These are phyloP conservation scores for Phoma herbarum DNA, from an alignment of 2,329 filamentous ascomycete species.

Conservation along the genomic window DNA sequence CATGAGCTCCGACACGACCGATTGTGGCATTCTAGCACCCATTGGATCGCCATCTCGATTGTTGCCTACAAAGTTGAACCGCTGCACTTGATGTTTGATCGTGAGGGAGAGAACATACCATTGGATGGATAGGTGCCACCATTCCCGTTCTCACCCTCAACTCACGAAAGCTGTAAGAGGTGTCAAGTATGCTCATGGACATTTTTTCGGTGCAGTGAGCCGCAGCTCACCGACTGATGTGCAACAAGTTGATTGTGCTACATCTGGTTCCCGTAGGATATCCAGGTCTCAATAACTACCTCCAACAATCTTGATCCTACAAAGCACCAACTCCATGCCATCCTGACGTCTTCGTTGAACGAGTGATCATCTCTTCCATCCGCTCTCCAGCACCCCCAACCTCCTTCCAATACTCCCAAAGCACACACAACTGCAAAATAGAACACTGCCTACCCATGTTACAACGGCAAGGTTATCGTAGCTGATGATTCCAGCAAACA, in stretches of 20 bases:
- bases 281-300: neutral
- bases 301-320: neutral
- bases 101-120: too few species aligned
- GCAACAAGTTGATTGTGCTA: conserved; percentile 3
- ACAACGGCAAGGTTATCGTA: conserved; percentile 74
- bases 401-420: conserved; percentile 94
- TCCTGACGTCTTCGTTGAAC: neutral
- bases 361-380: conserved; percentile 22
- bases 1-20: too few species aligned
- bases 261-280: conserved; percentile 4
- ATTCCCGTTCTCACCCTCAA: neutral
- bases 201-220: neutral
- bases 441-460: conserved; percentile 90
- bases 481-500: conserved; percentile 64
- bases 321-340: neutral
- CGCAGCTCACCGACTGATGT: neutral
- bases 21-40: too few species aligned
- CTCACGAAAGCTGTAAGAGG: neutral
- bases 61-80: too few species aligned
- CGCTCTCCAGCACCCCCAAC: conserved; percentile 60
- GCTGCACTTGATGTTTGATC: too few species aligned
- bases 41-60: too few species aligned
- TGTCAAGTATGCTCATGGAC: neutral
- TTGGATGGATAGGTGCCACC: too few species aligned
- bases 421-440: conserved; percentile 94